Conservation (phyloP, 441 rosid species). For the Pelargonium citronellum region DNA sequence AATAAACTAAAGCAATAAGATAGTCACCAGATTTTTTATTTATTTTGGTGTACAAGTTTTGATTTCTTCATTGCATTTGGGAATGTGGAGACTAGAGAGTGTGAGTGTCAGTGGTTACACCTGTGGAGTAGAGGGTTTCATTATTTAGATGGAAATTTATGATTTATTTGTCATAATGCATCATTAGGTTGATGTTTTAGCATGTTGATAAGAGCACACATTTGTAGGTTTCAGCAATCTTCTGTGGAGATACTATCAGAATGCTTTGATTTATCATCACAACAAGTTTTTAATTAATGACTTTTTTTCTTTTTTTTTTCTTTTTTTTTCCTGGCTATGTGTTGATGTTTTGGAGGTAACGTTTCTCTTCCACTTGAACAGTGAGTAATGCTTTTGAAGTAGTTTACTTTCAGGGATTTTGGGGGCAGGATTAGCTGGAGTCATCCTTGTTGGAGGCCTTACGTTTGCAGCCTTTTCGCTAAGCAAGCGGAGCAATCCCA, state of each 20-base stretch:
- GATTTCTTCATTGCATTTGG: conserved; percentile 5
- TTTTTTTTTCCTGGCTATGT: background rate
- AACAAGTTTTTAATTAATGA: background rate
- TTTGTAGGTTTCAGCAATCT: background rate
- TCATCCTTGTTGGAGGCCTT: conserved; percentile 50
- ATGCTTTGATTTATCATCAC: background rate
- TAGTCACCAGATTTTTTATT: background rate
- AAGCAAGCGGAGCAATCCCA: conserved; percentile 40
- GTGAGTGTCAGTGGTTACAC: background rate
- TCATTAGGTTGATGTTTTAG: too few species aligned
- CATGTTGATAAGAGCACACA: background rate
- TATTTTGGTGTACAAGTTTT: background rate
- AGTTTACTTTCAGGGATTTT: conserved; percentile 78
- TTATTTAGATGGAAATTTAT: background rate
- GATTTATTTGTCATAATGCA: background rate
- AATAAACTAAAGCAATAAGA: background rate
- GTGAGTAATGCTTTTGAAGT: conserved; percentile 53
- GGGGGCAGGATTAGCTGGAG: conserved; percentile 68
- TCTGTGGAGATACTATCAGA: background rate
- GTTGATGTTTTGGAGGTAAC: conserved; percentile 7
- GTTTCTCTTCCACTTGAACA: conserved; percentile 22
- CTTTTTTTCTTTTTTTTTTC: background rate
- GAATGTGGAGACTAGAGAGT: background rate
- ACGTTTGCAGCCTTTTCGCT: conserved; percentile 56
- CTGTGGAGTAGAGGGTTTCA: background rate